These are phyloP conservation scores for Aciculosporium take DNA, from an alignment of 2,329 filamentous ascomycete species.

Conservation along the genomic window DNA sequence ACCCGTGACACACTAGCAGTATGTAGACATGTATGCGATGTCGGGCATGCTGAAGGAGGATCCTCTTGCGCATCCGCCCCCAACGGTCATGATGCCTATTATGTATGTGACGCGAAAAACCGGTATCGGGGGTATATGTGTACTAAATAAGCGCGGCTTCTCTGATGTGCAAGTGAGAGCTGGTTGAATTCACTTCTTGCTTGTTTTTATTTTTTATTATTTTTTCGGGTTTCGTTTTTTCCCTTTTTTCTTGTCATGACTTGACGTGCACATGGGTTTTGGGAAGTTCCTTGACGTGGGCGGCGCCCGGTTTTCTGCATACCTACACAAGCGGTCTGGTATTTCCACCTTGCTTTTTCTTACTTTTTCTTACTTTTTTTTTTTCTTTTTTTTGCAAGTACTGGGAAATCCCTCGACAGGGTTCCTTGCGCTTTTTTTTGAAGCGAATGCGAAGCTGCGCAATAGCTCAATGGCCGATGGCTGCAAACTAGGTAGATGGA, in stretches of 20 bases:
- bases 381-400: background rate
- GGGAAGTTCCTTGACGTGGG: too few species aligned
- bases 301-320: too few species aligned
- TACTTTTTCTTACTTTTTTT: background rate
- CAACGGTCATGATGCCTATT: too few species aligned
- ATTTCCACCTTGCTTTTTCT: background rate
- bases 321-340: slow-evolving; percentile 5
- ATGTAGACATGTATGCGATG: too few species aligned
- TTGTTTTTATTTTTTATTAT: background rate
- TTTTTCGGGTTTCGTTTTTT: background rate
- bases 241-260: background rate
- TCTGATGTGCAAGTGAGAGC: background rate
- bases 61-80: too few species aligned
- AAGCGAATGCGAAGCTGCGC: background rate
- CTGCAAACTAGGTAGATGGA: background rate
- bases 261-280: too few species aligned
- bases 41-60: background rate
- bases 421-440: too few species aligned
- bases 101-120: background rate
- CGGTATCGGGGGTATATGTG: background rate
- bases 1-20: slow-evolving; percentile 17
- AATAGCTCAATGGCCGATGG: background rate
- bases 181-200: background rate
- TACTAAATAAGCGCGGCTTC: background rate
- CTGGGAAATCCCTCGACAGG: too few species aligned